Conservation (phyloP, 805 yeast genomes). For the Saccharomycopsis babjevae region DNA sequence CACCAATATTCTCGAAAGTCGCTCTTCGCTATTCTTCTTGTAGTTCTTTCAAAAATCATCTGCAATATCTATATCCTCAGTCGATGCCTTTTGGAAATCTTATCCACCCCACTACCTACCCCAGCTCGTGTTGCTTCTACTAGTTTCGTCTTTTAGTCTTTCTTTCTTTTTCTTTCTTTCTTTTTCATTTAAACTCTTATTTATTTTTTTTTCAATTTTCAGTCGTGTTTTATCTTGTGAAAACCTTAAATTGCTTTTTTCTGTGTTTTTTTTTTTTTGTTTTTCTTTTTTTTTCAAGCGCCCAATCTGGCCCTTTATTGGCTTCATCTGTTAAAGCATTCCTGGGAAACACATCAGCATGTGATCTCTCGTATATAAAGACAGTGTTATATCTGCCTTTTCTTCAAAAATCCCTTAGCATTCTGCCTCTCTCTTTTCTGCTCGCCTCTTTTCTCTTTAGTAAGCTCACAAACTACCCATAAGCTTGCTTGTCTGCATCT, state of each 20-base stretch:
- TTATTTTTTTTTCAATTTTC: not conserved
- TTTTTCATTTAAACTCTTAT: not conserved
- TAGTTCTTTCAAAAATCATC: too few species aligned
- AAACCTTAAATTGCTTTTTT: not conserved
- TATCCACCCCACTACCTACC: not conserved
- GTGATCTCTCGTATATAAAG: not conserved
- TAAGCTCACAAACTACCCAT: not conserved
- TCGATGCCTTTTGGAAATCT: too few species aligned
- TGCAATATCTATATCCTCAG: too few species aligned
- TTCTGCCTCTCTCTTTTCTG: not conserved
- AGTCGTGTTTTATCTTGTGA: not conserved
- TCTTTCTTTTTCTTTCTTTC: not conserved
- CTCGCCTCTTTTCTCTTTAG: not conserved
- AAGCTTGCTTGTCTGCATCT: not conserved
- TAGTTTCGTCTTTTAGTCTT: not conserved
- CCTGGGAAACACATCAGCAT: not conserved
- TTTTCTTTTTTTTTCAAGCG: not conserved
- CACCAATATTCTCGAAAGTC: too few species aligned
- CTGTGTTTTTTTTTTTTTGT: not conserved
- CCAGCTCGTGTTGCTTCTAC: not conserved
- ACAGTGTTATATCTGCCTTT: not conserved
- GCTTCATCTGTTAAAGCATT: not conserved
- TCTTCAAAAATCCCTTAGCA: too few species aligned
- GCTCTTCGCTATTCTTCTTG: too few species aligned
- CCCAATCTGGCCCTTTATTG: not conserved